Evolutionary conservation across 306 rosid species (phyloP).

Genomic region (Pyrus pyrifolia): DNA sequence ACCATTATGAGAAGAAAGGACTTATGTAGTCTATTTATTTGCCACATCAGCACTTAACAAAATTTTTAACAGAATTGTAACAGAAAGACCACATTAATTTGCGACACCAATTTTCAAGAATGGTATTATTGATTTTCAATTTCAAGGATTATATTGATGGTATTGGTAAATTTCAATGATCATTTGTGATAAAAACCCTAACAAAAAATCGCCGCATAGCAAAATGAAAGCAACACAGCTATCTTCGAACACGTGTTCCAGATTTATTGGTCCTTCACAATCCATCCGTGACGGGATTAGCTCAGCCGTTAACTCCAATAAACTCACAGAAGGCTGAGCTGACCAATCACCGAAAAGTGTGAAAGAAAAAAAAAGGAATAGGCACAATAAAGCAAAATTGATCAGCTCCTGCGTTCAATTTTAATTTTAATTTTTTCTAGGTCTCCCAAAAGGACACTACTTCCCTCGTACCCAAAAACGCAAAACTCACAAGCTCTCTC

Average conservation of each 20-base stretch:
- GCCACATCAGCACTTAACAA: no score
- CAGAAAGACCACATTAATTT: no score
- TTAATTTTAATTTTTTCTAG: neutral
- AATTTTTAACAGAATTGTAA: no score
- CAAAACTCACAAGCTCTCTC: neutral
- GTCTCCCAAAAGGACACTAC: constrained; percentile 23
- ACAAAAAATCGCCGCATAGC: neutral
- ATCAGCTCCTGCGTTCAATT: neutral
- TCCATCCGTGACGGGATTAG: neutral
- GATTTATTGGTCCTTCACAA: neutral
- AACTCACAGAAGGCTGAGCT: neutral
- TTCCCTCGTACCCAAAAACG: neutral
- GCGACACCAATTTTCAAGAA: no score
- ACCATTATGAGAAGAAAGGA: no score
- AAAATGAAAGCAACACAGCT: neutral
- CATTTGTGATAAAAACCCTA: no score
- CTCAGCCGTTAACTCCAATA: neutral
- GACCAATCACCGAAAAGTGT: constrained; percentile 16
- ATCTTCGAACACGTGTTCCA: neutral
- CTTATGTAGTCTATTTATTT: no score
- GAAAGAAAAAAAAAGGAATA: no score
- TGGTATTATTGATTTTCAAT: no score
- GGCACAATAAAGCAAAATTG: neutral
- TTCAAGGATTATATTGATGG: no score
- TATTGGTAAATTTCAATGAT: no score